Conservation (phyloP, 768 basidiomycete species). For the Suillus paluster region DNA sequence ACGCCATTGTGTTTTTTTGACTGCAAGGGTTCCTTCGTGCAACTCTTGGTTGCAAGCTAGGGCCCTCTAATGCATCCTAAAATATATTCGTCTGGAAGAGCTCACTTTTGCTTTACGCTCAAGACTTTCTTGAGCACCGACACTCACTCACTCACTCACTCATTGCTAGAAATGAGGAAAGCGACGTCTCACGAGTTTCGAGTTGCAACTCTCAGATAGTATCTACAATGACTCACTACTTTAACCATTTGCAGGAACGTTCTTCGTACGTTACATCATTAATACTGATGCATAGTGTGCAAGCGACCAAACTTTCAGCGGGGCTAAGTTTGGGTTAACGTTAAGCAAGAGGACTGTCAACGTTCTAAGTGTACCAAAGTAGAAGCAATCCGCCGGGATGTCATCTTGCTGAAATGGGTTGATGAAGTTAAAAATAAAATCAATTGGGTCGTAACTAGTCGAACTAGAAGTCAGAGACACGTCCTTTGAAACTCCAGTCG, state of each 20-base stretch:
- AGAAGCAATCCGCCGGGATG: neutral
- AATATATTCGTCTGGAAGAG: neutral
- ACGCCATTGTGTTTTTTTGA: neutral
- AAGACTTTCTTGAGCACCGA: neutral
- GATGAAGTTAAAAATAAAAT: neutral
- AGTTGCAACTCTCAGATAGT: neutral
- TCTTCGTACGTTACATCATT: no score
- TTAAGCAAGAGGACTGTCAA: neutral
- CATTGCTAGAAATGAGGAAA: neutral
- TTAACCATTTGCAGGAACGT: no score
- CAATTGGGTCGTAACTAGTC: neutral
- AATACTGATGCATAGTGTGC: no score
- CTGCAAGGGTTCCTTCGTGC: neutral
- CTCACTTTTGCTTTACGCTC: neutral
- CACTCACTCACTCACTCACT: neutral
- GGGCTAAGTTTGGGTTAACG: neutral
- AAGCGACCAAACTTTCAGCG: no score
- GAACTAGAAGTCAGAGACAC: slow-evolving; percentile 80
- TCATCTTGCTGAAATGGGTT: neutral
- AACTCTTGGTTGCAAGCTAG: neutral
- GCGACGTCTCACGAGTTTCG: neutral
- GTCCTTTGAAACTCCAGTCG: slow-evolving; percentile 92
- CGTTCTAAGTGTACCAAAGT: neutral
- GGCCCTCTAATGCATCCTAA: neutral
- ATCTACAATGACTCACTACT: no score